Conservation (phyloP, 306 rosid species). For the Cercis canadensis region DNA sequence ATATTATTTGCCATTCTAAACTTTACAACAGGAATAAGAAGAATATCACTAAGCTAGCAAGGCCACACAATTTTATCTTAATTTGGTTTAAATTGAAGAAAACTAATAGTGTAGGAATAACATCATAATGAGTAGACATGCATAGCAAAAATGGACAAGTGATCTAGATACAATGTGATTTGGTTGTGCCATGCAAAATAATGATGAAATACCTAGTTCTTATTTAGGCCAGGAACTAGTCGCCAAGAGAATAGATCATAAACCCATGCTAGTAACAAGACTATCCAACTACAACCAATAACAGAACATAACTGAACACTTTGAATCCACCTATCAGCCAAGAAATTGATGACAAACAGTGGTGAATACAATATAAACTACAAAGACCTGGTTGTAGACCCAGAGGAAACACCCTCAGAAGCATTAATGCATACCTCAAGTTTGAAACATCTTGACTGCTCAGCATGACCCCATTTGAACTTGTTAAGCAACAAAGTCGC, state of each 20-base stretch:
- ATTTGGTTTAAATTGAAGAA: constrained; percentile 1
- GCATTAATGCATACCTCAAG: too few species aligned
- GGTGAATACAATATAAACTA: too few species aligned
- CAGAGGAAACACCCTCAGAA: too few species aligned
- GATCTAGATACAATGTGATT: too few species aligned
- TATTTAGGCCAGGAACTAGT: background rate
- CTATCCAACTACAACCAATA: too few species aligned
- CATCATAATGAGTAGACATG: background rate
- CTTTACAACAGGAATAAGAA: constrained; percentile 2
- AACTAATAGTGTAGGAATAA: too few species aligned
- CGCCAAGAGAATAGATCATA: background rate
- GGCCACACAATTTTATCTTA: constrained; percentile 20
- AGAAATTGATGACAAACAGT: too few species aligned
- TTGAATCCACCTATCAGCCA: constrained; percentile 22
- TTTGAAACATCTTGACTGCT: too few species aligned
- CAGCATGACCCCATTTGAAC: constrained; percentile 99
- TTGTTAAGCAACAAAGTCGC: constrained; percentile 84
- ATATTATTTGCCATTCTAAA: constrained; percentile 16
- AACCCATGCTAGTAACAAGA: background rate
- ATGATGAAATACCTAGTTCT: too few species aligned
- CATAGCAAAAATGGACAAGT: too few species aligned
- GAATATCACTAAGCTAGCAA: constrained; percentile 25
- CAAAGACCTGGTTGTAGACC: too few species aligned
- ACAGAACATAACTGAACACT: constrained; percentile 16
- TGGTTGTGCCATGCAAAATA: too few species aligned